Evolutionary conservation across 2,329 filamentous ascomycete genomes (phyloP), one percentile per base, ranked within the genome.

Genomic region (Phaeosphaeriaceae sp.): DNA sequence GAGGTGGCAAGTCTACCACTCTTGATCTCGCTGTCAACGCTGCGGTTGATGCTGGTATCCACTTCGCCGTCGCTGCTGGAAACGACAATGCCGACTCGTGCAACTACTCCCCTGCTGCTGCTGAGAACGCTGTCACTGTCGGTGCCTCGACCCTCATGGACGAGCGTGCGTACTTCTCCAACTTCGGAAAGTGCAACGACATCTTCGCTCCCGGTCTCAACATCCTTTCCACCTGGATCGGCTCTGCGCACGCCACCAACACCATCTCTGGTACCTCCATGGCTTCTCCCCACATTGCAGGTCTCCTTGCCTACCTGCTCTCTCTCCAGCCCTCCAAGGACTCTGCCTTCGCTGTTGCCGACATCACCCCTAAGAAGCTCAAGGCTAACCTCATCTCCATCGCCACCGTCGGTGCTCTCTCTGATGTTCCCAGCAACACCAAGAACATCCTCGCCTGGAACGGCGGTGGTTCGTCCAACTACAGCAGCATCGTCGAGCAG

Each of bases 181-280:
- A 99, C 91, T 98, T 89, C 81, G 95, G 95, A 80, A 95, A 94
- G 86, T 99, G 95, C 88, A 97, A 94, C 79, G 95, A 99, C 82
- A 97, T 99, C 86, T 99, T 99, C 75, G 95, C 93, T 64, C 95
- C 95, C 61, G 95, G 95, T 76, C 86, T 97, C 74, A 97, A 93
- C 89, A 97, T 99, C 74, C 88, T 92, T 73, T 99, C 95, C 67
- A 98, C 95, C 79, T 99, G 95, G 95, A 97, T 96, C 73, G 95
- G 96, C 78, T 94, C 90, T 88, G 91, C 95, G 81, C 89, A 94
- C 75, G 94, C 95, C 75, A 88, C 92, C 84, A 99, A 99, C 89
- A 97, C 92, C 83, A 99, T 99, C 84, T 98, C 94, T 44, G 95
- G 95, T 80, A 99, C 95, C 68, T 99, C 95, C 54, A 99, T 99